These are phyloP conservation scores for Colletotrichum tropicale DNA, from an alignment of 2,329 filamentous ascomycete genomes.

Conservation along the genomic window DNA sequence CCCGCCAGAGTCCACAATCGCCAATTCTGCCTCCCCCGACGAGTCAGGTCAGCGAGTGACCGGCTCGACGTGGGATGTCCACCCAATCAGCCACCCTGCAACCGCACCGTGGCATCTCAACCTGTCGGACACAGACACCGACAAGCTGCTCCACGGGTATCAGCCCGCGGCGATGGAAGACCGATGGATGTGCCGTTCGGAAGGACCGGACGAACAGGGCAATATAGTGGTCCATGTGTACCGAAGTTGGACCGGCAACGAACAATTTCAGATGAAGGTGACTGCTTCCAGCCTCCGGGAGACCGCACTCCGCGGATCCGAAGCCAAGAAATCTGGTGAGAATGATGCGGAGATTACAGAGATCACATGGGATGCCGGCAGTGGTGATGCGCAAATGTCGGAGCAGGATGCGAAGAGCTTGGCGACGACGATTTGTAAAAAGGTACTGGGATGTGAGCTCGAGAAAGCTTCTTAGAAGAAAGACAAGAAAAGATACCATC, in stretches of 20 bases:
- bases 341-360: background rate
- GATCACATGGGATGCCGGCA: background rate
- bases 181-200: conserved; percentile 5
- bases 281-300: background rate
- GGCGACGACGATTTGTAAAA: background rate
- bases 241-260: conserved; percentile 1
- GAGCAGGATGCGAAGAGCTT: background rate
- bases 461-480: background rate
- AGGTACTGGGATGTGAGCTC: background rate
- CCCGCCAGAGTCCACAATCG: background rate
- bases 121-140: background rate
- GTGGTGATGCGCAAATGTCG: background rate
- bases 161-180: conserved; percentile 6
- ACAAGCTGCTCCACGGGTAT: background rate
- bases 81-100: background rate
- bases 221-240: background rate
- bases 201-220: background rate
- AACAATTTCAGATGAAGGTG: background rate
- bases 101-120: background rate
- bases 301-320: background rate
- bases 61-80: background rate
- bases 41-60: background rate
- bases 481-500: background rate
- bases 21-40: background rate
- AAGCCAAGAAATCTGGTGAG: background rate